A percentile compares a stretch with the other conserved stretches of the same genome.
Evolutionary conservation across 305 asterid species (phyloP).

Genomic region (Solanum hybrid): DNA sequence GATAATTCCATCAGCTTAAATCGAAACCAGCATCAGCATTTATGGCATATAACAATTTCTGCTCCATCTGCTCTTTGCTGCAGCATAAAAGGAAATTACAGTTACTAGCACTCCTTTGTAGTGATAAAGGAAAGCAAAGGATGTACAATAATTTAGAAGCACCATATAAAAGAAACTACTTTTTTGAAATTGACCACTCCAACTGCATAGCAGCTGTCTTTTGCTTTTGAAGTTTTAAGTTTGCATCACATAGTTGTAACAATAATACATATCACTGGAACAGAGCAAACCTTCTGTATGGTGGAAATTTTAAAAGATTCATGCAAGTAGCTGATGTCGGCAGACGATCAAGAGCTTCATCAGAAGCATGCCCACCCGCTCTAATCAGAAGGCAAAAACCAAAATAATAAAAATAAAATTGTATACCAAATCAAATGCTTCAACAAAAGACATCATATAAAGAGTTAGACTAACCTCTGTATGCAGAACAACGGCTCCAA

Average conservation of each 20-base stretch:
- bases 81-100: not conserved
- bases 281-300: slow-evolving; percentile 68
- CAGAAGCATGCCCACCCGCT: slow-evolving; percentile 84
- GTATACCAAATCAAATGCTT: not conserved
- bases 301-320: slow-evolving; percentile 97
- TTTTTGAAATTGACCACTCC: not conserved
- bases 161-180: not conserved
- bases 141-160: not conserved
- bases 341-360: slow-evolving; percentile 75
- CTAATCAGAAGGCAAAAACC: slow-evolving; percentile 20
- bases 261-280: not conserved
- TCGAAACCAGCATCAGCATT: slow-evolving; percentile 91
- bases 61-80: slow-evolving; percentile 94
- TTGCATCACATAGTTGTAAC: not conserved
- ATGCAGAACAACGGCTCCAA: slow-evolving; percentile 90
- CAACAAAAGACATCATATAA: not conserved
- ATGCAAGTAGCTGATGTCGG: slow-evolving; percentile 98
- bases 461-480: slow-evolving; percentile 48
- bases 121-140: not conserved
- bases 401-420: not conserved
- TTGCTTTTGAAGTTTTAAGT: not conserved
- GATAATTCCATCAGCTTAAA: slow-evolving; percentile 47
- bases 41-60: slow-evolving; percentile 72
- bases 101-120: not conserved
- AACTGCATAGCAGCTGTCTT: not conserved